Evolutionary conservation across 495 filamentous ascomycete species (phyloP).

Genomic region (Xylaria grammica): DNA sequence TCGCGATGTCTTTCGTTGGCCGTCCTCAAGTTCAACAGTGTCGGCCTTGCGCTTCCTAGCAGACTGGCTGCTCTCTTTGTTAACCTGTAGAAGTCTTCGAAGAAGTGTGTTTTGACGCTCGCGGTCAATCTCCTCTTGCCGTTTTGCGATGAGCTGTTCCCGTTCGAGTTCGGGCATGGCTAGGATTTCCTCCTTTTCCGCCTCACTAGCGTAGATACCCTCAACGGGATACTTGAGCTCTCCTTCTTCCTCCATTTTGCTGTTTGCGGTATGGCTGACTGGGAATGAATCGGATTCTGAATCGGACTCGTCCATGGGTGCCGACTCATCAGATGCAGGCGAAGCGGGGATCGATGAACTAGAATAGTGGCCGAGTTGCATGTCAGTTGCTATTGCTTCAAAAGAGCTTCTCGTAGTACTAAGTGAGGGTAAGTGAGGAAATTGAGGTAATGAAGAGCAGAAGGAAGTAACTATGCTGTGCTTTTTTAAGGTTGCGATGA

Average conservation of each 20-base stretch:
- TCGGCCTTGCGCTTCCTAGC: constrained; percentile 80
- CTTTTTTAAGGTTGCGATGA: too few species aligned
- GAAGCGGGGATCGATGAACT: constrained; percentile 53
- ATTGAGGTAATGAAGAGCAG: not conserved
- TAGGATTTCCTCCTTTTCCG: constrained; percentile 84
- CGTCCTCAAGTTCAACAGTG: constrained; percentile 72
- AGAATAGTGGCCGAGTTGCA: constrained; percentile 2
- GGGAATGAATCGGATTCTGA: constrained; percentile 69
- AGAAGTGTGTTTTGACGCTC: constrained; percentile 82
- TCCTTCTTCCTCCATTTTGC: constrained; percentile 62
- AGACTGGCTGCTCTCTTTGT: constrained; percentile 45
- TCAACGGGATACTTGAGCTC: constrained; percentile 84
- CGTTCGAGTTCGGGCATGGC: constrained; percentile 87
- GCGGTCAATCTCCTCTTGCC: constrained; percentile 79
- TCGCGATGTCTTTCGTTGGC: constrained; percentile 78
- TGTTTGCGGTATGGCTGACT: constrained; percentile 31
- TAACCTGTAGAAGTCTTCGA: constrained; percentile 63
- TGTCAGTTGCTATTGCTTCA: constrained; percentile 16
- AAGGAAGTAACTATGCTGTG: not conserved
- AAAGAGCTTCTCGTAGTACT: too few species aligned
- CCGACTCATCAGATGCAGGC: constrained; percentile 77
- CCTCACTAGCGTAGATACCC: constrained; percentile 77
- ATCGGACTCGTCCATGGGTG: constrained; percentile 88
- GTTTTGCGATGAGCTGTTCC: constrained; percentile 86
- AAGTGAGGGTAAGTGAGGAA: not conserved